Conservation (phyloP, 257 asterid genomes). For the Solanum piurae region DNA sequence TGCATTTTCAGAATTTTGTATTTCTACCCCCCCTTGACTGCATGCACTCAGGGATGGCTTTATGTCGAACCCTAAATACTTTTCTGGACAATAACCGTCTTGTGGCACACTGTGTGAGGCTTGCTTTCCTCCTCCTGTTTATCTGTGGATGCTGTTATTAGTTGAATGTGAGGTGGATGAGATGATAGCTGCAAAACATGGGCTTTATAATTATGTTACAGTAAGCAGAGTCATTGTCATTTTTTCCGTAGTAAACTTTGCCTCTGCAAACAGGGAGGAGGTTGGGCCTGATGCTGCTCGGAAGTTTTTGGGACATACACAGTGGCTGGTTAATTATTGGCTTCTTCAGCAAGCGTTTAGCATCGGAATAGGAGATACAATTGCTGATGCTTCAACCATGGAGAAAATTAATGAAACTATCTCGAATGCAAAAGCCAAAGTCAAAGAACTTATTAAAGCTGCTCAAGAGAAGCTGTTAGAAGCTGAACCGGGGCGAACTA, state of each 20-base stretch:
- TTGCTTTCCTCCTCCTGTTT: neutral
- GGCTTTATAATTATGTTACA: neutral
- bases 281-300: constrained; percentile 99
- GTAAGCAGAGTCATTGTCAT: neutral
- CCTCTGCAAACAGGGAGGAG: constrained; percentile 69
- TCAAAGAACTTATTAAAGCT: constrained; percentile 69
- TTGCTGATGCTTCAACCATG: constrained; percentile 95
- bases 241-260: neutral
- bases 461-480: constrained; percentile 76
- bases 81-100: neutral
- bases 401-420: constrained; percentile 75
- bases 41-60: neutral
- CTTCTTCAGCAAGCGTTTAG: constrained; percentile 91
- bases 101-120: neutral
- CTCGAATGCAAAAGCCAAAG: constrained; percentile 77
- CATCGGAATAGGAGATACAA: constrained; percentile 98
- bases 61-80: neutral
- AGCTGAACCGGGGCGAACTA: constrained; percentile 98
- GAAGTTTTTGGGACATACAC: constrained; percentile 95
- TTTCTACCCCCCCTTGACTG: neutral
- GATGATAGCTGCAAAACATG: neutral
- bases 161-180: neutral
- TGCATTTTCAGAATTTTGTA: neutral
- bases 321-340: constrained; percentile 99
- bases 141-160: neutral